Base-by-base conservation (phyloP, 371 early-diverging fungal species). In the Mortierella sp. region DNA sequence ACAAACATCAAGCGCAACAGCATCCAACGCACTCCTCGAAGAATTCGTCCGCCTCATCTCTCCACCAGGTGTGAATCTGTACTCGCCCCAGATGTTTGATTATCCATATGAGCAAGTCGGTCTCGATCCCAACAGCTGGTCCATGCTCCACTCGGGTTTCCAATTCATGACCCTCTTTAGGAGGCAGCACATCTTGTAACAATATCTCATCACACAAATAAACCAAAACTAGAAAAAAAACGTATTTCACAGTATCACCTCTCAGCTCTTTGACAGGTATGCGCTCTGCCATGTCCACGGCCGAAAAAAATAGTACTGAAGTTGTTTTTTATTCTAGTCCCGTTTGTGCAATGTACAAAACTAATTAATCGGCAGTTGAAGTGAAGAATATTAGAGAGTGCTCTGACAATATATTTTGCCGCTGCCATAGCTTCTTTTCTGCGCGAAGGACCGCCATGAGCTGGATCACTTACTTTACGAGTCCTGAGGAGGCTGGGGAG, bases 21-120 rank as follows among this genome's bases (percentile, higher is more conserved):
- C 80, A 19, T 86, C 83, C 7, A 86, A 82, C n/a, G 83, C 87
- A 19, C 82, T 86, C 60, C 78, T 86, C 2, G 87, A 86, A 45
- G 87, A 86, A 72, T 82, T 86, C 70, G 83, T 86, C 78, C 82
- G 76, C 60, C 14, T 86, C 16, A 78, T 86, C 44, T 82, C 83
- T 3, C 87, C 87, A 14, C 87, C 87, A 24, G 80, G 83, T 8
- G 83, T 78, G 28, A 86, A 72, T 47, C 65, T 86, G 42, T 78
- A 75, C 45, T 80, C 80, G n/a, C 87, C 80, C 11, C 82, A 86
- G 48, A 86, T 82, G 80, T 78, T 86, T 3, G 87, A 86, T 14
- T 86, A 86, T 71, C 83, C 87, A 34, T 86, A 86, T 47, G 87
- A 86, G 21, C 87, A 86, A 76, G 87, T 86, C 4, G 87, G 87